These are phyloP conservation scores for Hondaea fermentalgiana DNA, from an alignment of 108 stramenopile genomes.

Conservation along the genomic window DNA sequence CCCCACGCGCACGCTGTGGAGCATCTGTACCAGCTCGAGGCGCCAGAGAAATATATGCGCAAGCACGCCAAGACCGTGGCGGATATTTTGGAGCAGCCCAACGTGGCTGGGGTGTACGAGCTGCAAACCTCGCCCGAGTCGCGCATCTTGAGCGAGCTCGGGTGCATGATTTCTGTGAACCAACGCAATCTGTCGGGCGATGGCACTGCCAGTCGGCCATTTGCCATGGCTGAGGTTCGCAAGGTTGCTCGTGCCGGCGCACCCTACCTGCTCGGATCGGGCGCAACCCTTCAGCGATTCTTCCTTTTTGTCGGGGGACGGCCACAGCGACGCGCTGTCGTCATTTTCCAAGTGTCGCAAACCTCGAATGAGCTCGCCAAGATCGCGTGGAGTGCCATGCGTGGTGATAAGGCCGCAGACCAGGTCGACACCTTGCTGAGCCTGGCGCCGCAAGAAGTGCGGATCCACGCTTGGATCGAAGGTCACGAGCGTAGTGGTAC, in stretches of 20 bases:
- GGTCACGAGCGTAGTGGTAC: background rate
- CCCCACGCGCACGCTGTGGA: constrained; percentile 59
- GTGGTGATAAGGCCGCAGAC: background rate
- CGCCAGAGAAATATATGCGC: constrained; percentile 62
- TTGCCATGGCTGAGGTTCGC: background rate
- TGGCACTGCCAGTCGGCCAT: background rate
- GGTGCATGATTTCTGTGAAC: constrained; percentile 60
- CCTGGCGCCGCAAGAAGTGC: background rate
- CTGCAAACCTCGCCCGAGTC: constrained; percentile 66
- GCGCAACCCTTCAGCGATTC: background rate
- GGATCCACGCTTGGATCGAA: background rate
- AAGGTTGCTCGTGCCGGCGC: background rate
- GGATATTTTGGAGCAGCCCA: constrained; percentile 29
- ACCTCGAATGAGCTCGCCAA: background rate
- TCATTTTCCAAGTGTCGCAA: background rate
- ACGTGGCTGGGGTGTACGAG: constrained; percentile 76
- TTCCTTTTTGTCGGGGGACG: background rate
- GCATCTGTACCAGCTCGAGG: constrained; percentile 72
- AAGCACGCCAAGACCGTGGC: constrained; percentile 39
- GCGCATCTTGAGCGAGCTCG: constrained; percentile 66
- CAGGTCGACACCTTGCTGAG: background rate
- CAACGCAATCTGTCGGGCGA: background rate
- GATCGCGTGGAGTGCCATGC: background rate
- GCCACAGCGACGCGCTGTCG: background rate
- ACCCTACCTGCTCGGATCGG: background rate